phyloP scores from a whole-genome alignment of 78 protist genomes.

The Capsaspora owczarzaki region DNA sequence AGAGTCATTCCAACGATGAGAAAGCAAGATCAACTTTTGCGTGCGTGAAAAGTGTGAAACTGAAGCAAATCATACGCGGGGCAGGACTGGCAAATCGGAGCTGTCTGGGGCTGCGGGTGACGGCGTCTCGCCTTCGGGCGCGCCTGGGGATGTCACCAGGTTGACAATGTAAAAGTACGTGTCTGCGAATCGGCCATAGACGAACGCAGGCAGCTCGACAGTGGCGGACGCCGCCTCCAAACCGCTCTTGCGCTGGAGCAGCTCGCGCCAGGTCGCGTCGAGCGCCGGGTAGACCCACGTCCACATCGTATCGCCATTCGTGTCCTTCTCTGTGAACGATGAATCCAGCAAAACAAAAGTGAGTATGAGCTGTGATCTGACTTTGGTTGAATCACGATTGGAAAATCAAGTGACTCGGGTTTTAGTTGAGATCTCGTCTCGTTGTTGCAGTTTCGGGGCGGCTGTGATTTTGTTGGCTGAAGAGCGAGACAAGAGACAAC shows the following conservation, averaged over 20 bases:
- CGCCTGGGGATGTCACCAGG: neutral
- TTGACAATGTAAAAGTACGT: neutral
- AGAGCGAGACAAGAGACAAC: no score
- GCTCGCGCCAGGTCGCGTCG: neutral
- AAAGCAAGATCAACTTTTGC: no score
- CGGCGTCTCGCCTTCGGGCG: neutral
- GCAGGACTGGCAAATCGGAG: neutral
- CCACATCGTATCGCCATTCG: neutral
- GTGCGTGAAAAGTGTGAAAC: neutral
- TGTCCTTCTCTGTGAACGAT: constrained; percentile 2
- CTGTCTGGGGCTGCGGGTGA: neutral
- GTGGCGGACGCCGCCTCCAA: neutral
- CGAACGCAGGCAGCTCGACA: no score
- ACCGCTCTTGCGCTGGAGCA: neutral
- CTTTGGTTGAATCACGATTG: no score
- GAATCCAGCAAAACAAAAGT: no score
- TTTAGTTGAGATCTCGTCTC: no score
- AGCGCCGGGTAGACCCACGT: neutral
- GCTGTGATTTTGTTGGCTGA: no score
- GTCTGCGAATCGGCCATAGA: neutral
- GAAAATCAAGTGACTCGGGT: no score
- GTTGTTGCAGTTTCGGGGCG: no score
- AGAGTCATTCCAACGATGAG: neutral
- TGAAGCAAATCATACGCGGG: neutral
- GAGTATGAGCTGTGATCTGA: no score